These are phyloP conservation scores for Musa schizocarpa DNA, from an alignment of 176 grass and related monocot species.

Conservation along the genomic window DNA sequence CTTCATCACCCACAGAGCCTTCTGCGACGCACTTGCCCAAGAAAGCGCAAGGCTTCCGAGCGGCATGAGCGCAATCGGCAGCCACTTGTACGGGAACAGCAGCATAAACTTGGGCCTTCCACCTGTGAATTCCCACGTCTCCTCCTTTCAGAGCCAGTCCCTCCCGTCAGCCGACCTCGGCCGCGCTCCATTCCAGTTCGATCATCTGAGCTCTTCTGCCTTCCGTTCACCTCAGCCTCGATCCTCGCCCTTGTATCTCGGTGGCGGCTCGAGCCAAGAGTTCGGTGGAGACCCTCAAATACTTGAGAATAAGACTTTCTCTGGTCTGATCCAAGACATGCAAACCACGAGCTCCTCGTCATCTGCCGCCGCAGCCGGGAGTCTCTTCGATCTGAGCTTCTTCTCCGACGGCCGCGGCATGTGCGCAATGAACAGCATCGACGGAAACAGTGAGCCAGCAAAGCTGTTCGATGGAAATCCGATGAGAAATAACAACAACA, in stretches of 20 bases:
- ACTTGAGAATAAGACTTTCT: too few relatives aligned
- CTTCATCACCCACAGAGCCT: conserved; percentile 18
- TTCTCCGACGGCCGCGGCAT: background rate
- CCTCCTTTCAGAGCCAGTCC: background rate
- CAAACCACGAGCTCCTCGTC: background rate
- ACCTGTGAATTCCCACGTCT: background rate
- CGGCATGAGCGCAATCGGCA: too few relatives aligned
- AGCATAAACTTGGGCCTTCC: background rate
- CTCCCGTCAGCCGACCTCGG: background rate
- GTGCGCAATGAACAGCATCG: too few relatives aligned
- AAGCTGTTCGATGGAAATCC: background rate
- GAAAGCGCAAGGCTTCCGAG: conserved; percentile 2
- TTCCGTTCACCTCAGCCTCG: background rate
- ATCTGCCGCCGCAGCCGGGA: background rate
- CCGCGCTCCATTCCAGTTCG: background rate
- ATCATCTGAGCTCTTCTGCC: background rate
- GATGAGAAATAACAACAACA: background rate
- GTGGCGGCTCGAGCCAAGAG: background rate
- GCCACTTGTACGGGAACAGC: background rate
- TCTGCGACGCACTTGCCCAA: conserved; percentile 13
- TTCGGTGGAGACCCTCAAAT: background rate
- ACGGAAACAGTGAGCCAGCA: background rate
- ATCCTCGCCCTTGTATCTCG: background rate
- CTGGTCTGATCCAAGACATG: background rate
- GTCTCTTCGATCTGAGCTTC: conserved; percentile 11